phyloP scores from a whole-genome alignment of 2,329 filamentous ascomycete genomes.

The Nemania sp. region DNA sequence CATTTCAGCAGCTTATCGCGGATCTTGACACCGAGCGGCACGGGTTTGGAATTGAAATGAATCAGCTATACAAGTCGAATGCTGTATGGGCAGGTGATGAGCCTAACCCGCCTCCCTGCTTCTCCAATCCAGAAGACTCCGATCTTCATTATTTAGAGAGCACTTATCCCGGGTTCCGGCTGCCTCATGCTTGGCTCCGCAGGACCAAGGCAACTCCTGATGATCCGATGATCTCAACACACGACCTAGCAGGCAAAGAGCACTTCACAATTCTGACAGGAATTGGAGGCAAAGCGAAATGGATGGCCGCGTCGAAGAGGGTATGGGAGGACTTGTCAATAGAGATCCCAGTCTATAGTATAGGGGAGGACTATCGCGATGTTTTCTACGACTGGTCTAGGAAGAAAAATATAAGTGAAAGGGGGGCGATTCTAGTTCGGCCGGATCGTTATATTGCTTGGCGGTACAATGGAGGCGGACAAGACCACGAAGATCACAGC shows the following conservation, averaged over 20 bases:
- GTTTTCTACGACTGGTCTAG: conserved; percentile 23
- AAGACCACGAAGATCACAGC: neutral
- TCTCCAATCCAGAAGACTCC: conserved; percentile 4
- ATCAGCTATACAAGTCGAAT: conserved; percentile 18
- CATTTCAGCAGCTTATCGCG: conserved; percentile 20
- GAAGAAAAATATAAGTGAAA: conserved; percentile 12
- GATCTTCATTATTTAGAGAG: conserved; percentile 24
- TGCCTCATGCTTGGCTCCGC: conserved; percentile 25
- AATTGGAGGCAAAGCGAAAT: conserved; percentile 21
- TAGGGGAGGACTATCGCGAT: conserved; percentile 23
- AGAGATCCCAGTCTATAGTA: conserved; percentile 22
- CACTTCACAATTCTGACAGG: conserved; percentile 23
- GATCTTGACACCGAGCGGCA: conserved; percentile 19
- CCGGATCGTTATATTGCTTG: conserved; percentile 26
- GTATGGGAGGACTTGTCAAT: conserved; percentile 8
- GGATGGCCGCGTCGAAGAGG: conserved; percentile 7
- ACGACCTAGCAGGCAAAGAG: conserved; percentile 23
- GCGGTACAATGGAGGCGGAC: neutral
- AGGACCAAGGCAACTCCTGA: conserved; percentile 13
- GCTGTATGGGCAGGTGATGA: conserved; percentile 23
- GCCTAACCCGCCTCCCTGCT: conserved; percentile 12
- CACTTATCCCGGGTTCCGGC: conserved; percentile 23
- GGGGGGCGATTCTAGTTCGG: conserved; percentile 19
- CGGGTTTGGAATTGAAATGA: conserved; percentile 24
- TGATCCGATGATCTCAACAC: conserved; percentile 25